phyloP scores from a whole-genome alignment of 164 flowering plant species.

The Magnolia sinica region DNA sequence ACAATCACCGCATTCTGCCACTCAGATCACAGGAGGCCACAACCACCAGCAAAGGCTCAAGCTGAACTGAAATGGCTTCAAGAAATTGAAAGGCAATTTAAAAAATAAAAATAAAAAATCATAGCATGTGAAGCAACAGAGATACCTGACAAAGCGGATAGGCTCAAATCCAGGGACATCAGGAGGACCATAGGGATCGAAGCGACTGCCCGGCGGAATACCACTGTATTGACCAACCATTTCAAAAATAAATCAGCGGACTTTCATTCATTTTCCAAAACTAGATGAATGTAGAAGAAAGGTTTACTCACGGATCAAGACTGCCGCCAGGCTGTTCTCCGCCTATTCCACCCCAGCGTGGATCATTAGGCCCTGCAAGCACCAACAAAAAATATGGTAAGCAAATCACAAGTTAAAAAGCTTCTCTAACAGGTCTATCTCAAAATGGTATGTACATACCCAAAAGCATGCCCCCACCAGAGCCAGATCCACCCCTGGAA shows the following conservation, averaged over 20 bases:
- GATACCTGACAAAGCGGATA: constrained; percentile 49
- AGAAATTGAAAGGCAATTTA: too few relatives aligned
- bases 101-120: too few relatives aligned
- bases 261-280: background rate
- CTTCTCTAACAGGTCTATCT: background rate
- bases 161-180: constrained; percentile 87
- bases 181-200: constrained; percentile 87
- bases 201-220: constrained; percentile 81
- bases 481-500: constrained; percentile 49
- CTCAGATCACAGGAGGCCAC: too few relatives aligned
- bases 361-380: constrained; percentile 69
- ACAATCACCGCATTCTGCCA: too few relatives aligned
- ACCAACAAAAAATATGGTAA: constrained; percentile 1
- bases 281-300: constrained; percentile 3
- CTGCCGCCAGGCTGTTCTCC: constrained; percentile 34
- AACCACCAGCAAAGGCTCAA: too few relatives aligned
- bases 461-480: constrained; percentile 58
- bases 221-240: constrained; percentile 39
- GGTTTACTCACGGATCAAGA: constrained; percentile 37
- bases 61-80: too few relatives aligned
- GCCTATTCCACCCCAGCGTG: constrained; percentile 47
- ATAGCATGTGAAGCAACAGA: background rate
- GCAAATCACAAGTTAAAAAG: background rate
- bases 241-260: constrained; percentile 8
- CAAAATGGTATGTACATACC: constrained; percentile 36